phyloP scores from a whole-genome alignment of 2,329 filamentous ascomycete species.

The Claviceps humidiphila region DNA sequence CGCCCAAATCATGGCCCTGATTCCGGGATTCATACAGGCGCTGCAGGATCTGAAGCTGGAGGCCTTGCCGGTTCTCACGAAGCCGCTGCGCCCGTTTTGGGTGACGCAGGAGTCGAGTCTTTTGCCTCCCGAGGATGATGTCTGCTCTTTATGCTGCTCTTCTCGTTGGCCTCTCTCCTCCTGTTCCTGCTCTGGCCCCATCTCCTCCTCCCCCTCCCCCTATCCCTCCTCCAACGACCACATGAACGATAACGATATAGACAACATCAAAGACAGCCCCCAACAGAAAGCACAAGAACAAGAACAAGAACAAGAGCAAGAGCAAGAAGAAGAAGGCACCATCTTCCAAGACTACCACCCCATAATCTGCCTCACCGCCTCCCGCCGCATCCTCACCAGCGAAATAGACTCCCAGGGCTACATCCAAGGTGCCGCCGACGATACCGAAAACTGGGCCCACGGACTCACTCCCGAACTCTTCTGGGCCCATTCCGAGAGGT shows the following conservation, averaged over 20 bases:
- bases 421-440: conserved; percentile 88
- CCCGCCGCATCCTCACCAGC: conserved; percentile 52
- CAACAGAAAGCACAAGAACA: no score
- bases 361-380: conserved; percentile 77
- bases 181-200: no score
- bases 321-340: not conserved
- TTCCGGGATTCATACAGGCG: conserved; percentile 41
- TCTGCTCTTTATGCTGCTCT: not conserved
- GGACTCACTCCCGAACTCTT: conserved; percentile 69
- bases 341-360: conserved; percentile 51
- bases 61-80: conserved; percentile 44
- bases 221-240: conserved; percentile 5
- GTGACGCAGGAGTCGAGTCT: conserved; percentile 55
- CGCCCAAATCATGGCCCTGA: conserved; percentile 56
- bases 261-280: not conserved
- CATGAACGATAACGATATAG: not conserved
- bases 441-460: conserved; percentile 83
- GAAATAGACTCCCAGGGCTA: conserved; percentile 56
- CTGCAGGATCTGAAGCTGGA: conserved; percentile 42
- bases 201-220: no score
- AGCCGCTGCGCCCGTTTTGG: conserved; percentile 70
- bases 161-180: no score
- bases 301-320: no score
- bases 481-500: conserved; percentile 52
- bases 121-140: conserved; percentile 5